Evolutionary conservation across 2,329 filamentous ascomycete genomes (phyloP).

Genomic region (Coniochaeta prunicola): DNA sequence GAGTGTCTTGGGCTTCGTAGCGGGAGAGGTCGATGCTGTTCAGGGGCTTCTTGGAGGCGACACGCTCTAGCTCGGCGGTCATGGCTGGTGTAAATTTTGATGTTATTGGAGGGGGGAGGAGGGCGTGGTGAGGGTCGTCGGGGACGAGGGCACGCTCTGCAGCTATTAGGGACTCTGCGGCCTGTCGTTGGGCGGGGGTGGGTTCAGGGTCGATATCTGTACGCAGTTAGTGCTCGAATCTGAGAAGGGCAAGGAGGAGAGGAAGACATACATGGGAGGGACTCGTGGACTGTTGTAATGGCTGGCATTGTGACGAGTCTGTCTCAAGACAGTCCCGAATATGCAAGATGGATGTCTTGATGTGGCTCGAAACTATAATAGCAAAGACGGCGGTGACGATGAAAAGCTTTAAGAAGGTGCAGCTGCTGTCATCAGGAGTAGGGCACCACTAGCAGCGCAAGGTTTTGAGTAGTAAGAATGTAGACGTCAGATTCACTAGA

Average conservation of each 20-base stretch:
- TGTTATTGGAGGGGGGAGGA: slow-evolving; percentile 44
- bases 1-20: slow-evolving; percentile 67
- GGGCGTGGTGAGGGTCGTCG: slow-evolving; percentile 44
- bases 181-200: slow-evolving; percentile 52
- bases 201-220: slow-evolving; percentile 76
- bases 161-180: slow-evolving; percentile 63
- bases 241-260: slow-evolving; percentile 8
- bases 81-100: slow-evolving; percentile 60
- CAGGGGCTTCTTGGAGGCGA: slow-evolving; percentile 43
- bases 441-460: too few species aligned
- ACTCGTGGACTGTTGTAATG: slow-evolving; percentile 66
- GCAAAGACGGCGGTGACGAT: too few species aligned
- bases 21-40: slow-evolving; percentile 66
- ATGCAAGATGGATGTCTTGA: too few species aligned
- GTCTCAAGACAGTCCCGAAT: neutral
- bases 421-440: too few species aligned
- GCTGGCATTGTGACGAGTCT: slow-evolving; percentile 51
- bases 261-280: slow-evolving; percentile 62
- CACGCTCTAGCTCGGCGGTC: slow-evolving; percentile 59
- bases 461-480: too few species aligned
- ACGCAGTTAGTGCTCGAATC: neutral
- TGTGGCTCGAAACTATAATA: too few species aligned
- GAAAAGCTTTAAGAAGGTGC: too few species aligned
- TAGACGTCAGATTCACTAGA: too few species aligned
- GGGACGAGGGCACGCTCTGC: slow-evolving; percentile 48